Evolutionary conservation across 306 rosid genomes (phyloP), one percentile per base, ranked within the genome.

Genomic region (Vicia faba): DNA sequence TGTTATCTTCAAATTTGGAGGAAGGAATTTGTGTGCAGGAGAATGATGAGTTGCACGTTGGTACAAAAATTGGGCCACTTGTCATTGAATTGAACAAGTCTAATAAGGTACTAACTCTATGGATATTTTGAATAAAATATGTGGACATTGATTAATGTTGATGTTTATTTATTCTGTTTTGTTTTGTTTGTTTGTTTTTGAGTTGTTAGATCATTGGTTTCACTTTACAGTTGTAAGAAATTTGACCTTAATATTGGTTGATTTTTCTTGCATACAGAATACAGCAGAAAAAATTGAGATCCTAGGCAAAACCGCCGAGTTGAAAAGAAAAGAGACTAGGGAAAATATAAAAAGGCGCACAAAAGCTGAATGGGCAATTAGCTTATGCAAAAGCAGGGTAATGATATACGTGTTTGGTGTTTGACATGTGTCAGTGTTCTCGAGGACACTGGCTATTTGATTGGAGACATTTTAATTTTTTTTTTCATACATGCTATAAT

Each of bases 311-410:
- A 81, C 12, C 12, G 69, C 81, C 31, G 78, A 79, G 62, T 19
- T 75, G 81, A 85, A 75, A 69, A 85, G 51, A 56, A 73, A 84
- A 69, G 92, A 92, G 71, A 79, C 81, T 4, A 78, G 81, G 72
- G 87, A 78, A 0, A 76, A 67, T 48, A 20, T 48, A 41, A 85
- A 82, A 12, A 84, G 81, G 62, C 84, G 59, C 5, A 48, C 83
- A 18, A 89, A 84, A 84, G 97, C 97, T 8, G 82, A 85, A 78
- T 80, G 95, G 86, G 84, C 86, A 54, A 82, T 92, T 76, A 73
- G 67, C 67, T 70, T 92, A 62, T 84, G 92, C 78, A 81, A 69
- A 54, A 70, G 59, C 6, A 67, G 89, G 84, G 97, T 87, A 84
- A 61, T 38, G 11, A 16, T 49, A 18, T 9, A 4, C 40, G 40